Evolutionary conservation across 257 asterid species (phyloP).

Genomic region (Solanum etuberosum): DNA sequence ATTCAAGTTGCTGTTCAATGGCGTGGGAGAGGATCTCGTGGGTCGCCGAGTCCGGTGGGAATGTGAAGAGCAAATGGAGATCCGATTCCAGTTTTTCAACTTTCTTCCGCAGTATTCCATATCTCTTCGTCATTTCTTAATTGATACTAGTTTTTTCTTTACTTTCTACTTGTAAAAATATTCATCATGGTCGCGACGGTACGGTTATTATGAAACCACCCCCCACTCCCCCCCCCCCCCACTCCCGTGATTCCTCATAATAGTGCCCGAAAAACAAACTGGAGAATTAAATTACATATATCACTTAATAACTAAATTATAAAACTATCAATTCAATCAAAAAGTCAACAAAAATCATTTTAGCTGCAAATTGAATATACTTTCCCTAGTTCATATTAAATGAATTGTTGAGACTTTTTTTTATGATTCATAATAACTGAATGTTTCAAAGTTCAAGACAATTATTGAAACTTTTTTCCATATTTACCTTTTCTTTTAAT

Average conservation of each 20-base stretch:
- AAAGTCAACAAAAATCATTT: too few relatives aligned
- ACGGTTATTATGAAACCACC: neutral
- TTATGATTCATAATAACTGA: too few relatives aligned
- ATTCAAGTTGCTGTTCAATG: conserved; percentile 8
- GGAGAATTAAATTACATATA: too few relatives aligned
- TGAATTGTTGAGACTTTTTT: too few relatives aligned
- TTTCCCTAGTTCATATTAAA: too few relatives aligned
- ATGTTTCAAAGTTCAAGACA: too few relatives aligned
- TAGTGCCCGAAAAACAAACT: neutral
- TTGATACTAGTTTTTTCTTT: neutral
- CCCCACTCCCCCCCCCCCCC: too few relatives aligned
- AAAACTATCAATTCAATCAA: too few relatives aligned
- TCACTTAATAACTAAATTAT: too few relatives aligned
- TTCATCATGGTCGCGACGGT: neutral
- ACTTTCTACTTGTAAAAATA: neutral
- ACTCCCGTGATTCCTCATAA: neutral
- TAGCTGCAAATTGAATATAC: too few relatives aligned
- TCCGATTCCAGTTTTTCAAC: conserved; percentile 44
- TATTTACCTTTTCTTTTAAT: too few relatives aligned
- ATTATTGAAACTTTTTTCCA: too few relatives aligned
- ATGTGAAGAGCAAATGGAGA: conserved; percentile 20
- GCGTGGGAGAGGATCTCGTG: neutral
- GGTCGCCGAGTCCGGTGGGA: conserved; percentile 4
- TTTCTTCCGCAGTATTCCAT: conserved; percentile 34
- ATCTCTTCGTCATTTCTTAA: conserved; percentile 8